phyloP scores from a whole-genome alignment of 176 grass and related monocot species.

The Miscanthus lutarioriparius region DNA sequence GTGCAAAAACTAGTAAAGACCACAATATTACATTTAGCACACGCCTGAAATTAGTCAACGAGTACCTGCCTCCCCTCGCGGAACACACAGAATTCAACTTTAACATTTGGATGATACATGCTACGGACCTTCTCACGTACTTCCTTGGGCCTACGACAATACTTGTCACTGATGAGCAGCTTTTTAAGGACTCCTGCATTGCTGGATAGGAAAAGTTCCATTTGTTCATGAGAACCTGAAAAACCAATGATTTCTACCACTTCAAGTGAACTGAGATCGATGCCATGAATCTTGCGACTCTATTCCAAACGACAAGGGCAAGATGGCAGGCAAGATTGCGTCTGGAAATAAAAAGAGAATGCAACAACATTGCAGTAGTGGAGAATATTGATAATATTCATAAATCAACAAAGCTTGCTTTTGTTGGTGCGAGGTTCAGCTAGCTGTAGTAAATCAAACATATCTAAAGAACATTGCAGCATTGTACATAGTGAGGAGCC shows the following conservation, averaged over 20 bases:
- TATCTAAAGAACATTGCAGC: no score
- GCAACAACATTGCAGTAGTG: neutral
- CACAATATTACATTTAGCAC: neutral
- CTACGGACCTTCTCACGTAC: neutral
- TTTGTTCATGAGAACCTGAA: neutral
- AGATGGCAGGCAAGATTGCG: neutral
- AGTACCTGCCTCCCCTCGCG: neutral
- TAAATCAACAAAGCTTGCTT: neutral
- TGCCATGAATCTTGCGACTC: neutral
- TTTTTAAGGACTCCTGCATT: neutral
- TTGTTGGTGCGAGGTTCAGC: neutral
- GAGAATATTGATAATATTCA: neutral
- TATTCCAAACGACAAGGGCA: neutral
- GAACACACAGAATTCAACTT: neutral
- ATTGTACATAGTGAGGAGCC: no score
- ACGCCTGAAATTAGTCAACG: neutral
- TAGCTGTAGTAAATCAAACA: no score
- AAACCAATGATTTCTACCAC: neutral
- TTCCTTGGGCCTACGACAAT: neutral
- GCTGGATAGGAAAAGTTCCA: neutral
- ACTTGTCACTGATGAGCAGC: neutral
- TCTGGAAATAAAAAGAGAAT: neutral
- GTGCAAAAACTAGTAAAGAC: neutral
- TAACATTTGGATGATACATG: neutral
- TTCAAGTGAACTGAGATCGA: neutral